Conservation (phyloP, 495 filamentous ascomycete genomes). For the Immersiella caudata region DNA sequence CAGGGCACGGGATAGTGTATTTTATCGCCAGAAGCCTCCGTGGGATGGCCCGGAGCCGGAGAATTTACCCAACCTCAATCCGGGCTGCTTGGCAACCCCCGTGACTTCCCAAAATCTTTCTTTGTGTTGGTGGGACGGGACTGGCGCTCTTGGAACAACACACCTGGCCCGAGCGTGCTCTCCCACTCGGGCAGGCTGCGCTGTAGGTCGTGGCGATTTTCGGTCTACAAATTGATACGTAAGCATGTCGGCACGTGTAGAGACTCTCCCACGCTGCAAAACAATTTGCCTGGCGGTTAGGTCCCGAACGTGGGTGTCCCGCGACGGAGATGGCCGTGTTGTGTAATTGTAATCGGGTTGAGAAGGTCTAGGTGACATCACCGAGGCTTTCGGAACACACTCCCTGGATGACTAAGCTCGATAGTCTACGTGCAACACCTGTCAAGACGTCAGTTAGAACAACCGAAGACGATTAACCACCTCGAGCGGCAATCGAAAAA, state of each 20-base stretch:
- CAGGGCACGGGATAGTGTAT: background rate
- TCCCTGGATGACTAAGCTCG: background rate
- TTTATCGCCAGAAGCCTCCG: background rate
- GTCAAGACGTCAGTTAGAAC: background rate
- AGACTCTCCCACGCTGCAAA: background rate
- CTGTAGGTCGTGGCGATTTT: background rate
- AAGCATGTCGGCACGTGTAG: background rate
- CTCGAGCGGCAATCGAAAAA: background rate
- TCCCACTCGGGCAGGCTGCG: background rate
- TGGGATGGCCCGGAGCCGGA: background rate
- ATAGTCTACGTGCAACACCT: background rate
- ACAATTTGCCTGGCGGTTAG: background rate
- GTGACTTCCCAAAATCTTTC: background rate
- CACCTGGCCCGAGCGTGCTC: background rate
- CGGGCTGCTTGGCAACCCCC: background rate
- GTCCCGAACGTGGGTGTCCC: background rate
- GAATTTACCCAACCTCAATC: background rate
- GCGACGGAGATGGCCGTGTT: background rate
- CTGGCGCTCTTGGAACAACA: background rate
- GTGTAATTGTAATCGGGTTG: background rate
- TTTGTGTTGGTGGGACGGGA: too few relatives aligned
- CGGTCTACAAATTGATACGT: background rate
- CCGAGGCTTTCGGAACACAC: background rate
- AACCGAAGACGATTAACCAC: background rate
- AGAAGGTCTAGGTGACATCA: background rate